A percentile compares a stretch with the other conserved stretches of the same genome.
Conservation (phyloP, 2,329 filamentous ascomycete species). For the Fragosphaeria purpurea region DNA sequence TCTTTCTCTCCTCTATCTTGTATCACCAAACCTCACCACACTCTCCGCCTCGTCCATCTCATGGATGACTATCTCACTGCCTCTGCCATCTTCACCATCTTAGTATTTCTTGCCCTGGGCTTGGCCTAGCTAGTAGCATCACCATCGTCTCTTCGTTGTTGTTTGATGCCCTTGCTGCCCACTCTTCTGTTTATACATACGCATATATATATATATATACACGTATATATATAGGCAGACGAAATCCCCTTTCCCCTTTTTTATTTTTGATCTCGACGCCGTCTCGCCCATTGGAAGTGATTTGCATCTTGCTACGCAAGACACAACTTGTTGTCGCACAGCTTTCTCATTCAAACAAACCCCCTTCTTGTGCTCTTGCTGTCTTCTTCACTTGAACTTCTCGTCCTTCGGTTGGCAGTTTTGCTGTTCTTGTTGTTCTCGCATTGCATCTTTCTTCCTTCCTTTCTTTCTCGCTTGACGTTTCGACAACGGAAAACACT, state of each 20-base stretch:
- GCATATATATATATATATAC: too few relatives aligned
- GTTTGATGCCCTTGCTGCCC: not conserved
- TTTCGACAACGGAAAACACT: not conserved
- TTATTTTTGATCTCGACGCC: too few relatives aligned
- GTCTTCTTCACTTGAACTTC: not conserved
- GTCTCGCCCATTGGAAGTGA: not conserved
- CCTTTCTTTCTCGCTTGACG: not conserved
- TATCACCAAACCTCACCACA: not conserved
- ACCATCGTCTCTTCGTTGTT: not conserved
- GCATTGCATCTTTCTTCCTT: too few relatives aligned
- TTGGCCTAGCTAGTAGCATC: not conserved
- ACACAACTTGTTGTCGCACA: conserved; percentile 1
- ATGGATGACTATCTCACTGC: conserved; percentile 6
- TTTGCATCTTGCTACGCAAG: conserved; percentile 1
- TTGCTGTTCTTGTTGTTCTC: not conserved
- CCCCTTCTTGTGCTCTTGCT: not conserved
- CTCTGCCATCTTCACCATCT: not conserved
- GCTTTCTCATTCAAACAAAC: not conserved
- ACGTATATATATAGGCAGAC: too few relatives aligned
- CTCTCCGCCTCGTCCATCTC: conserved; percentile 1
- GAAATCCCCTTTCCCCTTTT: too few relatives aligned
- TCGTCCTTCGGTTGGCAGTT: not conserved
- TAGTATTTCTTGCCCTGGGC: conserved; percentile 1
- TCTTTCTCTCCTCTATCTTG: not conserved
- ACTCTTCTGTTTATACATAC: not conserved